Evolutionary conservation across 192 early-diverging fungal genomes (phyloP).

Genomic region (Umbelopsis sp.): DNA sequence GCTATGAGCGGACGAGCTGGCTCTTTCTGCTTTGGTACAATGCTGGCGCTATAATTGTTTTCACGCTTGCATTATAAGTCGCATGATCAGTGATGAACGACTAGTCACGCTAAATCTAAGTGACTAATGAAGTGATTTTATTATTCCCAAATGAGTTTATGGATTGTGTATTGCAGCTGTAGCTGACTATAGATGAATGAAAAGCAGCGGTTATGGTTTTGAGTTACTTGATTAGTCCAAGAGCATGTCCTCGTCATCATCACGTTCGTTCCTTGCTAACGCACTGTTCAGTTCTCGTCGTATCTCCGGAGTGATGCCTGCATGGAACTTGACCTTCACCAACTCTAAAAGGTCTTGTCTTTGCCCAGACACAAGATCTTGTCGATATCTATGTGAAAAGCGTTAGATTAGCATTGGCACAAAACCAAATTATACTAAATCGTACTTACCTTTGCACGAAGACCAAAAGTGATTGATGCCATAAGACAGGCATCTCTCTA

Average conservation of each 20-base stretch:
- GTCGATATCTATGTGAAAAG: constrained; percentile 75
- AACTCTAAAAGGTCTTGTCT: constrained; percentile 88
- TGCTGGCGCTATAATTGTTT: too few species aligned
- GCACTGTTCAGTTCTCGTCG: constrained; percentile 83
- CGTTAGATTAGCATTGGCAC: too few species aligned
- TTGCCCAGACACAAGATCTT: constrained; percentile 92
- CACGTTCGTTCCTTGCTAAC: constrained; percentile 70
- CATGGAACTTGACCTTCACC: constrained; percentile 78
- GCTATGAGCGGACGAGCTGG: too few species aligned
- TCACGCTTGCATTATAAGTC: too few species aligned
- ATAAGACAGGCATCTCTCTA: constrained; percentile 90
- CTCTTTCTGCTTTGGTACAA: too few species aligned
- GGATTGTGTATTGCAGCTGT: too few species aligned
- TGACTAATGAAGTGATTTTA: too few species aligned
- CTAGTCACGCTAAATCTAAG: too few species aligned
- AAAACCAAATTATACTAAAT: too few species aligned
- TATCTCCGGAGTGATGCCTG: constrained; percentile 89
- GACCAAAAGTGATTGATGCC: constrained; percentile 95
- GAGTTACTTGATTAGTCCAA: constrained; percentile 35
- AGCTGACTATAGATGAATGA: too few species aligned
- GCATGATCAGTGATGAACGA: too few species aligned
- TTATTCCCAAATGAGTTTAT: background rate
- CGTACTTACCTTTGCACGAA: constrained; percentile 81
- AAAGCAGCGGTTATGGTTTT: background rate
- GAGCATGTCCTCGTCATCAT: constrained; percentile 60